These are phyloP conservation scores for Picochlorum sp. DNA, from an alignment of 139 green algal genomes.

Conservation along the genomic window DNA sequence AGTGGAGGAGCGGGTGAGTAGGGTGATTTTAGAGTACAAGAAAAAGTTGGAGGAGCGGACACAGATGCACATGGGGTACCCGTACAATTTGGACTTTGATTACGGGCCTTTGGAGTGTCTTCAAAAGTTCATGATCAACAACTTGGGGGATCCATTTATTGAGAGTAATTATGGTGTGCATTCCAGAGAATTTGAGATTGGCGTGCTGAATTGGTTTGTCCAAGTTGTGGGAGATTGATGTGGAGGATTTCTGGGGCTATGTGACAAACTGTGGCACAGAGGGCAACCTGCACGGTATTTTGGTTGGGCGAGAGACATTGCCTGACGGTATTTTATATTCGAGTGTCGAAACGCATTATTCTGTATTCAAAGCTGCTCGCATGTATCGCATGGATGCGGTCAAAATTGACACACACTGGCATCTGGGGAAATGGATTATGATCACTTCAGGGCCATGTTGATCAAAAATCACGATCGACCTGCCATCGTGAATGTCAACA, in stretches of 20 bases:
- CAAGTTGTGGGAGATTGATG: slow-evolving; percentile 87
- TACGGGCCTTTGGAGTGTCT: slow-evolving; percentile 80
- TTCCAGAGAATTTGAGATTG: slow-evolving; percentile 79
- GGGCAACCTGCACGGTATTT: slow-evolving; percentile 96
- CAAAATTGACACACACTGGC: slow-evolving; percentile 66
- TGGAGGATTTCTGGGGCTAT: slow-evolving; percentile 94
- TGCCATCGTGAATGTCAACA: slow-evolving; percentile 97
- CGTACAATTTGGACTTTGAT: slow-evolving; percentile 99
- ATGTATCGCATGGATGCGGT: slow-evolving; percentile 95
- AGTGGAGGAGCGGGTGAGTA: slow-evolving; percentile 40
- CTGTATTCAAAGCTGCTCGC: slow-evolving; percentile 88
- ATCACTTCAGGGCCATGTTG: slow-evolving; percentile 54
- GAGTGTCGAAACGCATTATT: slow-evolving; percentile 90
- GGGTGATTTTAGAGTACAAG: slow-evolving; percentile 71
- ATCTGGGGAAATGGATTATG: slow-evolving; percentile 92
- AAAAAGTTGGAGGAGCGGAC: slow-evolving; percentile 70
- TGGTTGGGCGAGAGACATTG: slow-evolving; percentile 80
- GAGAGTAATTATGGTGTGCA: slow-evolving; percentile 96
- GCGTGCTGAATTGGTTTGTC: slow-evolving; percentile 97
- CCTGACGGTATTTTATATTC: slow-evolving; percentile 86
- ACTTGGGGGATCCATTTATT: slow-evolving; percentile 95
- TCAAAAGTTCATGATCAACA: slow-evolving; percentile 93
- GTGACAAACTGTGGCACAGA: slow-evolving; percentile 98
- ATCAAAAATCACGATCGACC: slow-evolving; percentile 54
- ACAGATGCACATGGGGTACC: slow-evolving; percentile 87